A percentile compares a stretch with the other conserved stretches of the same genome.
phyloP scores from a whole-genome alignment of 1,284 basidiomycete genomes.

The Vanrija humicola region DNA sequence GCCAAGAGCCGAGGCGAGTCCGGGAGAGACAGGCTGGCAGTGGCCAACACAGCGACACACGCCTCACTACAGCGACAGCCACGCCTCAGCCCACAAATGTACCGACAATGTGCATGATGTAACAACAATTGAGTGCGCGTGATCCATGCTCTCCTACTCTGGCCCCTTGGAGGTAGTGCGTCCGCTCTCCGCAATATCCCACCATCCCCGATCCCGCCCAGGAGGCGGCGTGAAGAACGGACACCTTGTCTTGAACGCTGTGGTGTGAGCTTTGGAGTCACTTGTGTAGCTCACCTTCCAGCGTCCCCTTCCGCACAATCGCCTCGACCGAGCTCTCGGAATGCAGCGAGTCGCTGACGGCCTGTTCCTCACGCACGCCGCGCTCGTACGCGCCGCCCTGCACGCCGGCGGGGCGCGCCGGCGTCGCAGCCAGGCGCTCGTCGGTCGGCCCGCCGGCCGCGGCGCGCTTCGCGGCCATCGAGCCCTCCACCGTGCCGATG shows the following conservation, averaged over 20 bases:
- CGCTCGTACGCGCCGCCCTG: constrained; percentile 51
- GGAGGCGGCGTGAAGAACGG: constrained; percentile 70
- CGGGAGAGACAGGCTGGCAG: too few relatives aligned
- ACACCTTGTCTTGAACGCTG: constrained; percentile 78
- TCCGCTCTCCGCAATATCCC: constrained; percentile 55
- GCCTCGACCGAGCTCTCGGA: constrained; percentile 75
- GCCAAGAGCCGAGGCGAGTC: too few relatives aligned
- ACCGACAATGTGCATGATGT: too few relatives aligned
- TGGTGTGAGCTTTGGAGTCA: constrained; percentile 1
- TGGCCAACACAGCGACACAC: too few relatives aligned
- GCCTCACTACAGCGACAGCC: too few relatives aligned
- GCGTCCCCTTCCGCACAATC: constrained; percentile 70
- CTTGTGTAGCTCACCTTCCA: constrained; percentile 67
- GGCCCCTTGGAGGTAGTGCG: background rate
- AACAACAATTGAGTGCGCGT: background rate
- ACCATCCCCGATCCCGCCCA: constrained; percentile 63
- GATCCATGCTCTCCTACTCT: background rate
- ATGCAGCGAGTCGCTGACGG: constrained; percentile 65
- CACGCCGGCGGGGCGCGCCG: background rate
- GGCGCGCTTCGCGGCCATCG: constrained; percentile 59
- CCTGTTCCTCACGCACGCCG: constrained; percentile 66
- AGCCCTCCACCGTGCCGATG: constrained; percentile 64
- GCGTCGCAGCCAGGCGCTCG: constrained; percentile 11
- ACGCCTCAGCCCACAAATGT: too few relatives aligned
- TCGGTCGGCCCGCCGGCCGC: constrained; percentile 11